These are phyloP conservation scores for Mucor lusitanicus DNA, from an alignment of 371 early-diverging fungal species.

Conservation along the genomic window DNA sequence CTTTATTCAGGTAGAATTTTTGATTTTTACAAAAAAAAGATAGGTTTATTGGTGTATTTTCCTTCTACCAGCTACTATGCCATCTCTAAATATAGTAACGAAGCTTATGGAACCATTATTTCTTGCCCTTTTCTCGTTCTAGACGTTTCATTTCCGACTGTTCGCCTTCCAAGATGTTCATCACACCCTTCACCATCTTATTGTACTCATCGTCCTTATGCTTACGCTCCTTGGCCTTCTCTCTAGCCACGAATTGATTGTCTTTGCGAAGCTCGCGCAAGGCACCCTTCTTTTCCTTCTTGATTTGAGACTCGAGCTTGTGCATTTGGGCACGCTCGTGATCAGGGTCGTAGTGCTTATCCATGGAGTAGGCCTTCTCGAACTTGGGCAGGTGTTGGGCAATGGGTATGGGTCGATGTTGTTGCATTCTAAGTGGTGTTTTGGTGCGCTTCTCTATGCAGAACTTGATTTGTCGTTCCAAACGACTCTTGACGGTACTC, in stretches of 20 bases:
- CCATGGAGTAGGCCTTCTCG: slow-evolving; percentile 79
- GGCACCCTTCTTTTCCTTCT: slow-evolving; percentile 92
- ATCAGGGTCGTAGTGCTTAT: slow-evolving; percentile 83
- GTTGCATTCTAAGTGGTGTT: slow-evolving; percentile 81
- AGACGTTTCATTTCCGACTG: slow-evolving; percentile 79
- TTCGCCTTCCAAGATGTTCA: slow-evolving; percentile 76
- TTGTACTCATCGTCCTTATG: slow-evolving; percentile 84
- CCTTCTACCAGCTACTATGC: neutral
- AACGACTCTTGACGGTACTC: slow-evolving; percentile 35
- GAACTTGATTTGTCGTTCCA: slow-evolving; percentile 59
- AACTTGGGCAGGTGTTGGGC: slow-evolving; percentile 89
- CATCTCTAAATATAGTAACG: neutral
- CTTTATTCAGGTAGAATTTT: neutral
- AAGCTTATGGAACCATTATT: slow-evolving; percentile 12
- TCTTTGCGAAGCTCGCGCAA: slow-evolving; percentile 94
- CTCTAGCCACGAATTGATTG: slow-evolving; percentile 81
- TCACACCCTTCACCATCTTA: slow-evolving; percentile 85
- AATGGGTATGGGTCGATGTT: slow-evolving; percentile 88
- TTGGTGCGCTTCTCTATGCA: slow-evolving; percentile 57
- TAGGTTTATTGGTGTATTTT: neutral
- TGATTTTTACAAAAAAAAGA: neutral
- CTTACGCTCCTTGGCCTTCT: slow-evolving; percentile 67
- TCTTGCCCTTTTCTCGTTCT: slow-evolving; percentile 54
- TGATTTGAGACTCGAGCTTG: slow-evolving; percentile 78
- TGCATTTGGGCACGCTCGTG: slow-evolving; percentile 71